phyloP scores from a whole-genome alignment of 768 basidiomycete genomes.

The Auricularia auricula-judae region DNA sequence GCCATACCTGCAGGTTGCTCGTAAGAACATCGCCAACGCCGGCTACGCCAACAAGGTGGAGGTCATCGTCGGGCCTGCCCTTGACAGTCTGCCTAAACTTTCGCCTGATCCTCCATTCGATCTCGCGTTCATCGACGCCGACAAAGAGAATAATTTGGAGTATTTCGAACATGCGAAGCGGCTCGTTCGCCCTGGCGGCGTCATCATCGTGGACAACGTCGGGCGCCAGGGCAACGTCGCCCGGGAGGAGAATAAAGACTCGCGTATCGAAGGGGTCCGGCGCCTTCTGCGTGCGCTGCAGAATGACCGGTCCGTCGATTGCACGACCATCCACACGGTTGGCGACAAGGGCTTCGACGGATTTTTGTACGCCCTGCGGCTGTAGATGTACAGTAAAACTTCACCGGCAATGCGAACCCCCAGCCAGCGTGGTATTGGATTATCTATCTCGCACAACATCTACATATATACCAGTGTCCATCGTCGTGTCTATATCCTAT shows the following conservation, averaged over 20 bases:
- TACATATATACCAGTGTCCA: background rate
- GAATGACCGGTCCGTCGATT: slow-evolving; percentile 38
- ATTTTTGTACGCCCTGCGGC: slow-evolving; percentile 32
- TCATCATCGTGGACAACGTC: slow-evolving; percentile 58
- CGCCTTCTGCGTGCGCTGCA: slow-evolving; percentile 34
- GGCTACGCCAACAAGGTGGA: slow-evolving; percentile 39
- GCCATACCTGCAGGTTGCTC: slow-evolving; percentile 34
- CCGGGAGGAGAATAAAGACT: slow-evolving; percentile 25
- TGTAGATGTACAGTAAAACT: slow-evolving; percentile 1
- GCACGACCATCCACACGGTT: slow-evolving; percentile 37
- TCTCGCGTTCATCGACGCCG: slow-evolving; percentile 62
- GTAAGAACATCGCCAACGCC: slow-evolving; percentile 43
- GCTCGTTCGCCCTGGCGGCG: slow-evolving; percentile 44
- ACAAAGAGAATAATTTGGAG: slow-evolving; percentile 42
- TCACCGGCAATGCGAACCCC: no score
- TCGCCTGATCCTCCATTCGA: slow-evolving; percentile 44
- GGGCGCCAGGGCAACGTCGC: slow-evolving; percentile 39
- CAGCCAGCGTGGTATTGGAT: no score
- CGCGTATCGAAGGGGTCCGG: slow-evolving; percentile 35
- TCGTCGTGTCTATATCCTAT: background rate
- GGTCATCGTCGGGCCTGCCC: slow-evolving; percentile 41
- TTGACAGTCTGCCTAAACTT: slow-evolving; percentile 37
- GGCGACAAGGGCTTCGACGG: slow-evolving; percentile 46
- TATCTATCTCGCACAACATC: background rate
- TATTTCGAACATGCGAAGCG: slow-evolving; percentile 56